Conservation (phyloP, 352 stramenopile species). For the Pythium chondricola region DNA sequence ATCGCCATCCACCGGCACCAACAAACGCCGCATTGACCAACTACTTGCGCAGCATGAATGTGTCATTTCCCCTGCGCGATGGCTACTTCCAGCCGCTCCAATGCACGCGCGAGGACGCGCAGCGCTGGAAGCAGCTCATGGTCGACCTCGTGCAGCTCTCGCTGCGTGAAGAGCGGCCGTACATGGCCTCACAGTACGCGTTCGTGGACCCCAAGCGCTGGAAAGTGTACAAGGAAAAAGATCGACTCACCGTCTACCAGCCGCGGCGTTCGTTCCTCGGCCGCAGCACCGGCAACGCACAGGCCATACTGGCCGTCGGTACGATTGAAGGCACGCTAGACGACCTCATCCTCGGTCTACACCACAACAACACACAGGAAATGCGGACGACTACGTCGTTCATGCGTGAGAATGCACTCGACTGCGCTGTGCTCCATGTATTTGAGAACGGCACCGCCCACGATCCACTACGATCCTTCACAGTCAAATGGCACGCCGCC, state of each 20-base stretch:
- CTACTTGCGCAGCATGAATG: not conserved
- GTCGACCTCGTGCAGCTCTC: not conserved
- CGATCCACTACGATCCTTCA: constrained; percentile 13
- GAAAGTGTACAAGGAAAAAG: constrained; percentile 5
- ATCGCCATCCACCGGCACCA: no score
- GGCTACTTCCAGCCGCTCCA: constrained; percentile 4
- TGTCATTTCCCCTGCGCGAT: constrained; percentile 2
- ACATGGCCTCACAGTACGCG: not conserved
- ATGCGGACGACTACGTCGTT: constrained; percentile 16
- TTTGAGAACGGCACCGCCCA: constrained; percentile 10
- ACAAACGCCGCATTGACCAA: no score
- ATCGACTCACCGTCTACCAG: constrained; percentile 16
- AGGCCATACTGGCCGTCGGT: constrained; percentile 13
- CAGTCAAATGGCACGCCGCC: constrained; percentile 21
- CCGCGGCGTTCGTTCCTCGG: constrained; percentile 1
- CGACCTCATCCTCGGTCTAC: constrained; percentile 20
- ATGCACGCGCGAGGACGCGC: not conserved
- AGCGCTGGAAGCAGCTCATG: constrained; percentile 5
- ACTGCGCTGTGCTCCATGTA: constrained; percentile 16
- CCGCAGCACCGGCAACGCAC: not conserved
- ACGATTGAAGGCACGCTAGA: constrained; percentile 22
- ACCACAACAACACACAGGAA: constrained; percentile 12
- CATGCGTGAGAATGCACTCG: constrained; percentile 12
- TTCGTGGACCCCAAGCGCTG: not conserved
- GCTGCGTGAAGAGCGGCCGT: not conserved